A percentile compares a stretch with the other conserved stretches of the same genome.
Conservation (phyloP, 2,329 filamentous ascomycete species). For the Leptographium wingfieldii region DNA sequence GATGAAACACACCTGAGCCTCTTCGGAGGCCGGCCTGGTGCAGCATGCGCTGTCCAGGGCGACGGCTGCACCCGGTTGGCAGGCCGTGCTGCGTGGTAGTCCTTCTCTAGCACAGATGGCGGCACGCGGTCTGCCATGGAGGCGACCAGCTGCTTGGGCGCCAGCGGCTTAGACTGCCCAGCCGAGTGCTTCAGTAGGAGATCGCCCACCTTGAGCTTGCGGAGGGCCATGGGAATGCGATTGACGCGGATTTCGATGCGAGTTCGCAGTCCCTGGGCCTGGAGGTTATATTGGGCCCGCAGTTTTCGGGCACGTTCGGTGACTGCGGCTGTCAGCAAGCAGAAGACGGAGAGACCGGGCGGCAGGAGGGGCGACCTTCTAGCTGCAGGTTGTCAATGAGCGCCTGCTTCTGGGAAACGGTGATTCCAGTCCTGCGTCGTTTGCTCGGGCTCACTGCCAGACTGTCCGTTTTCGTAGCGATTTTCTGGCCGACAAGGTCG, state of each 20-base stretch:
- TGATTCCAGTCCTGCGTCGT: slow-evolving; percentile 49
- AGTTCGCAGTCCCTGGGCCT: slow-evolving; percentile 72
- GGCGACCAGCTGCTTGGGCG: slow-evolving; percentile 14
- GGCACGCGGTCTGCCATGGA: slow-evolving; percentile 17
- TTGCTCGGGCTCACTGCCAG: slow-evolving; percentile 46
- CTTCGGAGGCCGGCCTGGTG: slow-evolving; percentile 26
- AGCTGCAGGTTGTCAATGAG: slow-evolving; percentile 82
- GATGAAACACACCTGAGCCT: slow-evolving; percentile 34
- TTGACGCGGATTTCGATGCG: slow-evolving; percentile 90
- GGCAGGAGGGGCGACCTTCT: slow-evolving; percentile 49
- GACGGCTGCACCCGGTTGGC: not conserved
- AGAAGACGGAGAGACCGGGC: not conserved
- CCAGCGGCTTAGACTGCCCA: slow-evolving; percentile 27
- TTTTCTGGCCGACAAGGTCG: slow-evolving; percentile 14
- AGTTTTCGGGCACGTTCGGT: slow-evolving; percentile 79
- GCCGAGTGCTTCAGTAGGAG: slow-evolving; percentile 41
- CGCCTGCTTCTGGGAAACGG: slow-evolving; percentile 65
- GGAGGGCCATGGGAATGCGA: slow-evolving; percentile 68
- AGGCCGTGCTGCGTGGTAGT: slow-evolving; percentile 15
- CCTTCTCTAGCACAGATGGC: slow-evolving; percentile 39
- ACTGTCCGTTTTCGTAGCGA: slow-evolving; percentile 21
- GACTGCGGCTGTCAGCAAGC: slow-evolving; percentile 38
- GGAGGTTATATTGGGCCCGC: slow-evolving; percentile 76
- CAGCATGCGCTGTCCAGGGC: slow-evolving; percentile 1
- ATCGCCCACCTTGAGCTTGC: slow-evolving; percentile 72